These are phyloP conservation scores for Cyberlindnera suaveolens DNA, from an alignment of 805 yeast species.

Conservation along the genomic window DNA sequence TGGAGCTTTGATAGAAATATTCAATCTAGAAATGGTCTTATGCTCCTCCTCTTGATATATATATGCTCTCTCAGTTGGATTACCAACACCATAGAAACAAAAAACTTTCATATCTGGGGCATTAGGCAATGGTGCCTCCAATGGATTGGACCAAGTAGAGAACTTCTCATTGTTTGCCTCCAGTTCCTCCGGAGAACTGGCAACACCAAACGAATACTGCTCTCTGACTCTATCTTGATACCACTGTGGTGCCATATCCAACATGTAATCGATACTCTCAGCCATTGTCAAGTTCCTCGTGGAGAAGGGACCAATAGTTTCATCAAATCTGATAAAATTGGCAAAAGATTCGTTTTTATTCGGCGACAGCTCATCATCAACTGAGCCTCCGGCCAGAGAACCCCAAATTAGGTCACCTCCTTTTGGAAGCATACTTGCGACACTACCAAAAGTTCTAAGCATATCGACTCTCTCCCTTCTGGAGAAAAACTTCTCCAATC, in stretches of 20 bases:
- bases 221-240: constrained; percentile 55
- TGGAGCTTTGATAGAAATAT: constrained; percentile 66
- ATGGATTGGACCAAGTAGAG: constrained; percentile 88
- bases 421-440: constrained; percentile 93
- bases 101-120: constrained; percentile 89
- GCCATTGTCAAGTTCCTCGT: constrained; percentile 53
- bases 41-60: constrained; percentile 67
- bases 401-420: constrained; percentile 96
- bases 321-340: constrained; percentile 60
- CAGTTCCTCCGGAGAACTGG: constrained; percentile 55
- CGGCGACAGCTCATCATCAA: constrained; percentile 42
- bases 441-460: constrained; percentile 86
- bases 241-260: constrained; percentile 71
- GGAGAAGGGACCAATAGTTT: constrained; percentile 37
- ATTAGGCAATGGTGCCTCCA: constrained; percentile 84
- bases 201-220: constrained; percentile 76
- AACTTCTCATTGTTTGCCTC: constrained; percentile 60
- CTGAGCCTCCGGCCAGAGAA: constrained; percentile 53
- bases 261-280: constrained; percentile 60
- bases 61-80: constrained; percentile 92
- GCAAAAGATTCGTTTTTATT: constrained; percentile 47
- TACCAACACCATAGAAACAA: constrained; percentile 95
- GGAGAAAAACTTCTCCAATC: constrained; percentile 89
- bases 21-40: constrained; percentile 44
- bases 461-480: constrained; percentile 83